Evolutionary conservation across 805 yeast species (phyloP), one percentile per base, ranked within the genome.

Genomic region (Metschnikowia kunwiensis): DNA sequence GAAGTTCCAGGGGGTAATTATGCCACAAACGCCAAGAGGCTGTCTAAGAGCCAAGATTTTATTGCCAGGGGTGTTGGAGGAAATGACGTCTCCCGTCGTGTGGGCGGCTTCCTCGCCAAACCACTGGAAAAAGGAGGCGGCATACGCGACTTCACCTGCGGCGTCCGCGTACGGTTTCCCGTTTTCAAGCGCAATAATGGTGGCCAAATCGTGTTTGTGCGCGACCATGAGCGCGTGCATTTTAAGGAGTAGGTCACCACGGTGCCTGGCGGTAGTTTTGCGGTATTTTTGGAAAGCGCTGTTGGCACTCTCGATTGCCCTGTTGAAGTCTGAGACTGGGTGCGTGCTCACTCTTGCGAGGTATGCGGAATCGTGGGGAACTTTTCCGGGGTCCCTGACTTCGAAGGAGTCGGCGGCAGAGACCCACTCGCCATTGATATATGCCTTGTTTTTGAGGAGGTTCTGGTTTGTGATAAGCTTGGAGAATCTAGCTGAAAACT

Each of bases 101-200:
- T 87, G 72, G 25, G 87, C 84, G 6, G 91, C 91, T 48, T 79
- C 85, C 57, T 83, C 93, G 21, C 94, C 71, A 55, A 79, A 89
- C 96, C 97, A 89, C 54, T 86, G 88, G 57, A 86, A 83, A 60
- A 83, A 88, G 5, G 85, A 75, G 1, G 86, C 82, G 7, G 83
- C 80, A 48, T 80, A 78, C 32, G 52, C 57, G 19, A 83, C 70
- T 55, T 84, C 93, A 5, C 88, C 89, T 32, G 62, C 54, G n/a
- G 91, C 80, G 54, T 84, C 93, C 1, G 77, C 71, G 10, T 70
- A 59, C 1, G 89, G 75, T 58, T 84, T 84, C 23, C 94, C 94
- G 54, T 84, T 85, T 54, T 84, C 94, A 43, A 76, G 58, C 11
- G 84, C 77, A 35, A 79, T 66, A 32, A 84, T 55, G 38, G 58